Conservation (phyloP, 2,329 filamentous ascomycete genomes). For the Lachnellula occidentalis region DNA sequence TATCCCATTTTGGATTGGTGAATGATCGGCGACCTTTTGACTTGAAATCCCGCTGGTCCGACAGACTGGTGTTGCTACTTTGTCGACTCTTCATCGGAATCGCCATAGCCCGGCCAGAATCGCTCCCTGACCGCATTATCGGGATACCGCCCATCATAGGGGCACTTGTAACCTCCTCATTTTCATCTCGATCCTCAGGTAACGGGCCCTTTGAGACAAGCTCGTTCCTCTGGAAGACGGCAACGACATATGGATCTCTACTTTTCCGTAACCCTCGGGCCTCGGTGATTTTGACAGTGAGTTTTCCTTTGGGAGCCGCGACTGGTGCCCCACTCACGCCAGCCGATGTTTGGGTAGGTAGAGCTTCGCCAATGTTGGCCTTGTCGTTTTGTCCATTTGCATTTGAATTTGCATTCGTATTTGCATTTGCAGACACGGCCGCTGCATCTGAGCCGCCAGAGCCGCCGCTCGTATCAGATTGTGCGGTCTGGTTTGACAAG, state of each 20-base stretch:
- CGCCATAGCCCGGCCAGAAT: slow-evolving; percentile 75
- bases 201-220: slow-evolving; percentile 86
- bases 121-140: slow-evolving; percentile 68
- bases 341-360: slow-evolving; percentile 26
- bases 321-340: slow-evolving; percentile 51
- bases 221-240: slow-evolving; percentile 94
- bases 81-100: slow-evolving; percentile 97
- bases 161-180: slow-evolving; percentile 49
- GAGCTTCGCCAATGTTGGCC: slow-evolving; percentile 27
- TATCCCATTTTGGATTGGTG: slow-evolving; percentile 90
- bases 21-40: slow-evolving; percentile 55
- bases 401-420: neutral
- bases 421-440: slow-evolving; percentile 29
- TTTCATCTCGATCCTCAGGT: slow-evolving; percentile 53
- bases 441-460: slow-evolving; percentile 25
- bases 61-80: slow-evolving; percentile 86
- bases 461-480: slow-evolving; percentile 37
- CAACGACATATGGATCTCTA: slow-evolving; percentile 89
- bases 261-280: slow-evolving; percentile 76
- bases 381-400: slow-evolving; percentile 38
- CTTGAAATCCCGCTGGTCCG: slow-evolving; percentile 54
- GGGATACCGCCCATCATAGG: slow-evolving; percentile 53
- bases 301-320: slow-evolving; percentile 73
- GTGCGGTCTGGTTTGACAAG: slow-evolving; percentile 53
- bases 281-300: slow-evolving; percentile 84